Conservation (phyloP, 75 land plant genomes). For the Selaginella moellendorffii region DNA sequence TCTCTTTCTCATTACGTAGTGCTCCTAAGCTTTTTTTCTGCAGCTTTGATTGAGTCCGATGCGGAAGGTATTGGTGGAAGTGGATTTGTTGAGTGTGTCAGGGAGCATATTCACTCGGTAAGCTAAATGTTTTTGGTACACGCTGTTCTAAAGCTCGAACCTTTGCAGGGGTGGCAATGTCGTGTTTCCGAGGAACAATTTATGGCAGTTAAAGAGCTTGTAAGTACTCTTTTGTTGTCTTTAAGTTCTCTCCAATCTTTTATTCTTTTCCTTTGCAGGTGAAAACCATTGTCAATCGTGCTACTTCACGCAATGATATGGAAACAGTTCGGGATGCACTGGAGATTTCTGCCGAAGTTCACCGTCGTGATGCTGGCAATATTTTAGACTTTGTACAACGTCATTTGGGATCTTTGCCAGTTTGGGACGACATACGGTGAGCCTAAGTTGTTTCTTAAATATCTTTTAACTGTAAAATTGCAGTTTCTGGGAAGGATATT, state of each 20-base stretch:
- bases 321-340: constrained; percentile 75
- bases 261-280: constrained; percentile 31
- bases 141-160: neutral
- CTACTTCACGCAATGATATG: constrained; percentile 79
- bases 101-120: constrained; percentile 91
- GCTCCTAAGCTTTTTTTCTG: constrained; percentile 5
- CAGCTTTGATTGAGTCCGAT: constrained; percentile 97
- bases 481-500: constrained; percentile 97
- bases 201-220: constrained; percentile 95
- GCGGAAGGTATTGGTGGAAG: constrained; percentile 99
- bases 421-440: constrained; percentile 77
- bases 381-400: constrained; percentile 77
- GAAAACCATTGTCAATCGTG: constrained; percentile 75
- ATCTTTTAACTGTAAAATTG: constrained; percentile 5
- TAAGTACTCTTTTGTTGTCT: constrained; percentile 13
- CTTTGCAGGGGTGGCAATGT: constrained; percentile 67
- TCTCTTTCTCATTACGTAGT: neutral
- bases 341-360: constrained; percentile 78
- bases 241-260: neutral
- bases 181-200: constrained; percentile 80
- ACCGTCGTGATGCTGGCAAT: constrained; percentile 52
- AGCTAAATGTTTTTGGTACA: neutral
- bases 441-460: neutral
- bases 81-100: constrained; percentile 93
- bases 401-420: constrained; percentile 67